Conservation (phyloP, 1,284 basidiomycete species). For the Porodaedalea pini region DNA sequence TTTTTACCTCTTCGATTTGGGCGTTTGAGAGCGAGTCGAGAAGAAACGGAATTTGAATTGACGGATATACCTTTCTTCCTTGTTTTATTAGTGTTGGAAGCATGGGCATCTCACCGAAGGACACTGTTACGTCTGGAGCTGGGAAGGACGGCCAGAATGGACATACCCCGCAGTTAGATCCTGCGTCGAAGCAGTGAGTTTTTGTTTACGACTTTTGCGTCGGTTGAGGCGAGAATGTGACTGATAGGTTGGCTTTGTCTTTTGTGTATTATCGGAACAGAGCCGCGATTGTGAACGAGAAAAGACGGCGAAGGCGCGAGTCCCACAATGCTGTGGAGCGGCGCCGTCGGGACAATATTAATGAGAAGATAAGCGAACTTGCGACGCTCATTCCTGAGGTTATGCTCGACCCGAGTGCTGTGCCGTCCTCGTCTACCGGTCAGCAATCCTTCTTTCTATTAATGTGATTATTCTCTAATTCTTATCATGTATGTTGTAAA, state of each 20-base stretch:
- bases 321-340: constrained; percentile 91
- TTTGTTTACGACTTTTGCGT: neutral
- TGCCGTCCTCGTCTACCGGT: constrained; percentile 22
- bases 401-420: constrained; percentile 60
- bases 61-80: neutral
- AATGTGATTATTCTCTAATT: neutral
- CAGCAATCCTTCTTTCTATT: neutral
- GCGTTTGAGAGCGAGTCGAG: neutral
- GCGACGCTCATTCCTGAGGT: constrained; percentile 85
- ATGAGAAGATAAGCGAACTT: constrained; percentile 89
- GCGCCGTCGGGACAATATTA: constrained; percentile 85
- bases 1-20: neutral
- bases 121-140: constrained; percentile 17
- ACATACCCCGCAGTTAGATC: constrained; percentile 31
- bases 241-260: neutral
- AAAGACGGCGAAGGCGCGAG: constrained; percentile 73
- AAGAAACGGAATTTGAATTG: neutral
- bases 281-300: constrained; percentile 63
- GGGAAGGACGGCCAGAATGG: neutral
- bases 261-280: constrained; percentile 22
- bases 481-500: neutral
- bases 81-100: constrained; percentile 24
- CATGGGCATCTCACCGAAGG: constrained; percentile 35
- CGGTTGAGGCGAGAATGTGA: neutral
- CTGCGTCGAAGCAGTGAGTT: constrained; percentile 42